Evolutionary conservation across 306 rosid species (phyloP).

Genomic region (Pachyrhizus erosus): DNA sequence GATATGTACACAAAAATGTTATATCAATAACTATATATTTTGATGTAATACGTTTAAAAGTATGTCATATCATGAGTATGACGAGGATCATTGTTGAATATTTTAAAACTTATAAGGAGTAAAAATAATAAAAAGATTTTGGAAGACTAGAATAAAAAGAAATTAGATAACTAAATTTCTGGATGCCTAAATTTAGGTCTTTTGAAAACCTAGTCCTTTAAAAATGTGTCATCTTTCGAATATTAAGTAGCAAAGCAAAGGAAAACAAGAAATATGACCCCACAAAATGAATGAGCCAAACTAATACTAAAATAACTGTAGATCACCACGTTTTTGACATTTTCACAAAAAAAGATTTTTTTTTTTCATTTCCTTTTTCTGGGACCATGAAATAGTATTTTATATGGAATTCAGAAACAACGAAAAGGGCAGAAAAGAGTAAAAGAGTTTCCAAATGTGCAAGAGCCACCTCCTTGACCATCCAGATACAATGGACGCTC

Average conservation of each 20-base stretch:
- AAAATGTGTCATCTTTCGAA: neutral
- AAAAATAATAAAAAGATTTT: too few species aligned
- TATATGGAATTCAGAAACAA: neutral
- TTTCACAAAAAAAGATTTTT: neutral
- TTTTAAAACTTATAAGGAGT: neutral
- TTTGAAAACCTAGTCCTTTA: too few species aligned
- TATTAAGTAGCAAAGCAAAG: neutral
- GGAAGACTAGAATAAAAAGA: neutral
- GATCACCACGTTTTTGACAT: neutral
- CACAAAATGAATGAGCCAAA: neutral
- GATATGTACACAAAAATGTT: too few species aligned
- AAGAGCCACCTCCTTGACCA: conserved; percentile 66
- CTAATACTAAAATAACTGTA: neutral
- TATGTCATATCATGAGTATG: too few species aligned
- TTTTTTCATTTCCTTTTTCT: neutral
- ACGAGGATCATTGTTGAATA: too few species aligned
- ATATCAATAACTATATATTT: too few species aligned
- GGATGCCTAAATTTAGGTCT: too few species aligned
- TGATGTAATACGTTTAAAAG: too few species aligned
- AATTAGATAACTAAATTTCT: too few species aligned
- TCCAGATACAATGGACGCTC: conserved; percentile 61
- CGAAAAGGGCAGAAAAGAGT: neutral
- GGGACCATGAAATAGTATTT: neutral
- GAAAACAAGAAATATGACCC: neutral
- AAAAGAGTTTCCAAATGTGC: neutral